Percentiles rank a stretch among this genome's conserved stretches.
Evolutionary conservation across 2,329 filamentous ascomycete genomes (phyloP).

Genomic region (Pyrenophora tritici-repentis): DNA sequence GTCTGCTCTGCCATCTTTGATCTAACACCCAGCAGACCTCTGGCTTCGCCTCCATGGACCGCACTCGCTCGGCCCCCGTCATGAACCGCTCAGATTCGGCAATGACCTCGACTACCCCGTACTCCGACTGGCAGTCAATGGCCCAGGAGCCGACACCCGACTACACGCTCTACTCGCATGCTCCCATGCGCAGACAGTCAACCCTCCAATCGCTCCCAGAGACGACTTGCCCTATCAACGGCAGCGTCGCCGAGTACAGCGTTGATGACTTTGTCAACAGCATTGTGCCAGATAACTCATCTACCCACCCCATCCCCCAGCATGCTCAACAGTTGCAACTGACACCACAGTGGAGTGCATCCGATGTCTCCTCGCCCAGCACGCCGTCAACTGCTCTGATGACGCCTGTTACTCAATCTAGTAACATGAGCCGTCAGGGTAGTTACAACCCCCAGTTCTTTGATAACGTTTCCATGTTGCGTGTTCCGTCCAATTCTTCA

Average conservation of each 20-base stretch:
- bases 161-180: constrained; percentile 41
- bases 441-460: constrained; percentile 51
- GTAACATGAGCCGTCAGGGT: constrained; percentile 54
- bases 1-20: constrained; percentile 20
- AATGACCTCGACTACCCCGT: constrained; percentile 21
- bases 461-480: constrained; percentile 52
- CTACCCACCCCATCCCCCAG: constrained; percentile 28
- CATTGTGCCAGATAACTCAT: constrained; percentile 31
- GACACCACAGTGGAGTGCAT: constrained; percentile 42
- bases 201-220: constrained; percentile 36
- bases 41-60: constrained; percentile 37
- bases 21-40: constrained; percentile 40
- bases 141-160: constrained; percentile 30
- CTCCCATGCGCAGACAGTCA: constrained; percentile 26
- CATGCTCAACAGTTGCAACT: constrained; percentile 36
- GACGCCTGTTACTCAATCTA: constrained; percentile 47
- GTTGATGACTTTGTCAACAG: constrained; percentile 45
- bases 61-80: constrained; percentile 42
- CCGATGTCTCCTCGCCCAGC: constrained; percentile 45
- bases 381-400: constrained; percentile 45
- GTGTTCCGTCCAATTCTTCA: constrained; percentile 50
- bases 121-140: constrained; percentile 30
- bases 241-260: constrained; percentile 42
- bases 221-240: constrained; percentile 15
- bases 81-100: constrained; percentile 41